Evolutionary conservation across 768 basidiomycete genomes (phyloP), one percentile per base, ranked within the genome.

Genomic region (Coprinopsis strossmayeri): DNA sequence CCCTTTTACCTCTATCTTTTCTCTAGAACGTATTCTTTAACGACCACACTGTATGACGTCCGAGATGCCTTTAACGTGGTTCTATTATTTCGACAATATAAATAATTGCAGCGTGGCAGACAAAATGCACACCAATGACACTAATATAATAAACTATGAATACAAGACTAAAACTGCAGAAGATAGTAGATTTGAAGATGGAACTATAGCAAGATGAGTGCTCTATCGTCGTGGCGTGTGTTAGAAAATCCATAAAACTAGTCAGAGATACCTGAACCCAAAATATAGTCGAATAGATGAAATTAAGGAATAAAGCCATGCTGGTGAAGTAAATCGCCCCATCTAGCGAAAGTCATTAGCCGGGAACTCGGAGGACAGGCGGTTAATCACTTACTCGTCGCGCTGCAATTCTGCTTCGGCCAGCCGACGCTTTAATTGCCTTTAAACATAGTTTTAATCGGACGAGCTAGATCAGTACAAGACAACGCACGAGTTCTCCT

Each of bases 381-480:
- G 69, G 45, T 89, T 71, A 43, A 72, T 71, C 45, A 75, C 78
- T 83, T 86, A 89, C 88, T 91, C 86, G 64, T 90, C 85, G 50
- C 79, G 78, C 63, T 91, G 83, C 56, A 82, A 66, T 63, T 91
- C 85, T 27, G 74, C 61, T 62, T 90, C 86, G 34, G 79, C 75
- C 45, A 92, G 59, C 51, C 74, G 79, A 52, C 81, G 77, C 62
- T 82, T 87, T 27, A 91, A 64, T 64, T 81, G 73, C 38, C 89
- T 91, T 56, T 17, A 40, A 34, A 48, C 11, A 51, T 55, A 40
- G 54, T 43, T 40, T 23, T 17, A 48, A 25, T 10, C 25, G 18
- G 20, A 17, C 20, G 41, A 39, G 34, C 34, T 26, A 46, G 23
- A 26, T 50, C 3, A 24, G 13, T 23, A 23, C 9, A 17, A 38